Evolutionary conservation across 164 flowering plant species (phyloP).

Genomic region (grape (Vitis vinifera)): DNA sequence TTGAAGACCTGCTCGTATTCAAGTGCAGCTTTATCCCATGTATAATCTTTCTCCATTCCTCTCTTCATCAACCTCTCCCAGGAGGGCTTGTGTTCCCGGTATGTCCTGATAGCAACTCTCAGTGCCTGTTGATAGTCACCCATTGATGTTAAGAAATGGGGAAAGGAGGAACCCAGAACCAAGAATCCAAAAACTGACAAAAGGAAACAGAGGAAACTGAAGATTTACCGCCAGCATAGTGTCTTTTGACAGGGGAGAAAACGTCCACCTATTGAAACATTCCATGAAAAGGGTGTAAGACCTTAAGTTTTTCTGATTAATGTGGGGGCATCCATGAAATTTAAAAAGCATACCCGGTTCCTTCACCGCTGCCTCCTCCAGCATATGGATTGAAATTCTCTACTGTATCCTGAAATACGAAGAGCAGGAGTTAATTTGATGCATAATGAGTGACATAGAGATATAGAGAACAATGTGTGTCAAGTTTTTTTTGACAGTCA

Average conservation of each 20-base stretch:
- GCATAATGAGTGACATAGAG: background rate
- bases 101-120: slow-evolving; percentile 56
- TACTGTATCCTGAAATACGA: slow-evolving; percentile 74
- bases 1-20: slow-evolving; percentile 80
- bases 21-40: slow-evolving; percentile 89
- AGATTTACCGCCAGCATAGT: slow-evolving; percentile 74
- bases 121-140: slow-evolving; percentile 52
- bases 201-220: background rate
- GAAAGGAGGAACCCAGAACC: background rate
- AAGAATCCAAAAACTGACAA: too few relatives aligned
- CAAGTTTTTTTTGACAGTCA: background rate
- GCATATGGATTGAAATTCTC: slow-evolving; percentile 73
- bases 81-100: slow-evolving; percentile 66
- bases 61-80: slow-evolving; percentile 92
- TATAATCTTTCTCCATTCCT: slow-evolving; percentile 70
- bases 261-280: slow-evolving; percentile 72
- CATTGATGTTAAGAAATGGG: background rate
- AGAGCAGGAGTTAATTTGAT: background rate
- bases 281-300: slow-evolving; percentile 2
- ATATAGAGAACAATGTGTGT: background rate
- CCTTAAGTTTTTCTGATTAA: background rate
- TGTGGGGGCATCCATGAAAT: too few relatives aligned
- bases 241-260: slow-evolving; percentile 76
- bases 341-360: slow-evolving; percentile 70
- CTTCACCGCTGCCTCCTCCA: slow-evolving; percentile 58